phyloP scores from a whole-genome alignment of 2,329 filamentous ascomycete species.

The Diaporthe eres region DNA sequence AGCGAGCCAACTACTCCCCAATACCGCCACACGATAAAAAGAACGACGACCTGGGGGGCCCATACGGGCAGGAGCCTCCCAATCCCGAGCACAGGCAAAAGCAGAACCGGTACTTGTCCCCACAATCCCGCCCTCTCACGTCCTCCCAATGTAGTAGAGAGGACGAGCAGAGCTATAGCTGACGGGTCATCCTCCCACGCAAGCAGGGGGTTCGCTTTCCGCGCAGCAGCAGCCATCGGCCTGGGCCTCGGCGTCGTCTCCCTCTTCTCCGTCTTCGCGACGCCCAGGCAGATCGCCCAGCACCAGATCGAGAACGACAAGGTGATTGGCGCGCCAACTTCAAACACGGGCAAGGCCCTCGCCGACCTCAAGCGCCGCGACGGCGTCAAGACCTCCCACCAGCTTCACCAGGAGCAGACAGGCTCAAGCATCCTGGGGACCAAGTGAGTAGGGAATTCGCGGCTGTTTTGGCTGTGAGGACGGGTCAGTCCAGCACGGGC shows the following conservation, averaged over 20 bases:
- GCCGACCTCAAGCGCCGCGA: constrained; percentile 33
- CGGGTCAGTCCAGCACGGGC: too few species aligned
- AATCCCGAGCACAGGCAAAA: constrained; percentile 31
- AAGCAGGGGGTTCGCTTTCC: constrained; percentile 30
- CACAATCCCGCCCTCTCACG: too few species aligned
- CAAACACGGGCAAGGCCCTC: constrained; percentile 33
- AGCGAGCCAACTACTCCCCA: constrained; percentile 33
- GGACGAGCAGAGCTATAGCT: not conserved
- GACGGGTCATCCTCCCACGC: not conserved
- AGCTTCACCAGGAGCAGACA: constrained; percentile 36
- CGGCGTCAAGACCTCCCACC: constrained; percentile 33
- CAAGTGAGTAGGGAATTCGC: not conserved
- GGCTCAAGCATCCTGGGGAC: constrained; percentile 31
- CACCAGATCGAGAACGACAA: constrained; percentile 39
- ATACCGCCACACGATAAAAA: constrained; percentile 35
- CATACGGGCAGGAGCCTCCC: constrained; percentile 33
- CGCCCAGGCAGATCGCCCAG: constrained; percentile 34
- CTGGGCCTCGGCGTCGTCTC: constrained; percentile 13
- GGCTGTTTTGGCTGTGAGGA: not conserved
- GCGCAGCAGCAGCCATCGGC: constrained; percentile 22
- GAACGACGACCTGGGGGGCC: constrained; percentile 37
- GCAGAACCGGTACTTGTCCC: constrained; percentile 1
- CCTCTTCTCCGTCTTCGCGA: constrained; percentile 27
- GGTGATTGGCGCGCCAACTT: constrained; percentile 26
- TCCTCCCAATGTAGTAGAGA: too few species aligned